Base-by-base conservation (phyloP, 495 filamentous ascomycete genomes). In the Parachaetomium inaequale region DNA sequence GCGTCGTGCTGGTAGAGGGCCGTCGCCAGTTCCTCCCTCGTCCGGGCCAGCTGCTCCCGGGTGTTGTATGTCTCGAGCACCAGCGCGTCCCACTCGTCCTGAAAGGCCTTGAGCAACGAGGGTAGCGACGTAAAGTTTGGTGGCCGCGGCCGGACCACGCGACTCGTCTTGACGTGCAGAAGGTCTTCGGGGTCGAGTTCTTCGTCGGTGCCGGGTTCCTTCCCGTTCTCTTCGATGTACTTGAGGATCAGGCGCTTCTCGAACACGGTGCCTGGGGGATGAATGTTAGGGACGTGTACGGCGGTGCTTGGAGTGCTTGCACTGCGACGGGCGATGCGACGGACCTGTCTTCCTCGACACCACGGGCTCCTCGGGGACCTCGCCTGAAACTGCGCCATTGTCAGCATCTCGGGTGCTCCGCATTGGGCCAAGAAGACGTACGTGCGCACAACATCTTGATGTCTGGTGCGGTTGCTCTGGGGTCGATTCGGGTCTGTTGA, bases 1-100 rank as follows among this genome's bases (percentile, higher is more conserved):
- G 93, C 95, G 82, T 98, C 94, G 68, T 97, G 87, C 74, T 97
- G 92, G 74, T 98, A 98, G 38, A 98, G 82, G 15, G 94, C 90
- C 2, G 92, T 91, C 50, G 90, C 89, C 32, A 98, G 85, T 76
- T 98, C 95, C 75, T 98, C 93, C 68, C 93, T 82, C 29, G 90
- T 94, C 69, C 96, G 91, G 46, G 87, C 81, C 63, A 98, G 76
- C 63, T 96, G 92, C 72, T 96, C 90, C 73, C 88, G 85, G 38
- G 97, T 78, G 54, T 90, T 91, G 72, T 90, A 96, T 54, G 91
- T 87, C 74, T 98, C 94, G 21, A 98, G 78, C 31, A 92, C 89
- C 29, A 97, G 73, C 11, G 94, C 88, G 74, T 98, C 94, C 94
- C 94, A 98, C 81, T 98, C 94, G 68, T 96, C 93, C 66, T 98